Base-by-base conservation (phyloP, 805 yeast species). In the Tetrapisispora fleetii region DNA sequence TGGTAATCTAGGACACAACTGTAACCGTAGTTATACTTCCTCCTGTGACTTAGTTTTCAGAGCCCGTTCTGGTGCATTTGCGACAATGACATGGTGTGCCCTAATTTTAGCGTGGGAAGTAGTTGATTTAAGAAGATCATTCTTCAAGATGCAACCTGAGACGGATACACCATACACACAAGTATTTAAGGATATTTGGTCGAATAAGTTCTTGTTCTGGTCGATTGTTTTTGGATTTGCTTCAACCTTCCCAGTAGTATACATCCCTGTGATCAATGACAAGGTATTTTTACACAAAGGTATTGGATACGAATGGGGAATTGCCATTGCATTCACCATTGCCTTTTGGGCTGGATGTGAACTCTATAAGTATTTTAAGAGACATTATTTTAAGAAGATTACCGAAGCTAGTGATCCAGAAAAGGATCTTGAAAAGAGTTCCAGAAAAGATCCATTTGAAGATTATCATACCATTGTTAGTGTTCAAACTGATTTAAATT, bases 1-100 rank as follows among this genome's bases (percentile, higher is more conserved):
- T 53, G 91, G 89, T 32, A 62, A 79, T 35, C 72, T 86, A 44
- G 95, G 93, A 16, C 42, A 49, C 18, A 67, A 72, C 50, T 86
- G 95, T 68, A 86, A 86, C 64, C 67, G 73, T 28, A 63, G 62
- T 28, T 70, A 69, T 46, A 67, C 68, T 38, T 68, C 59, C 1
- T 51, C 67, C 0, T 87, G 96, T 67, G 58, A 68, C 42, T 65
- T 72, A 52, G 95, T 87, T 13, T 86, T 81, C 67, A 73, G 77
- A 56, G 85, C 89, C 4, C 77, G 96, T 63, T 78, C 95, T 3
- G 78, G 84, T 3, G 77, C 89, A 0, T 87, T 87, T 70, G 83
- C 83, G 1, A 78, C 82, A 1, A 81, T 86, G 81, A 87, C 95
- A 0, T 87, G 95, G 95, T 77, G 90, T 68, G 84, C 91, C 3